Base-by-base conservation (phyloP, 2,329 filamentous ascomycete genomes). In the Phyllosticta ampelicida region DNA sequence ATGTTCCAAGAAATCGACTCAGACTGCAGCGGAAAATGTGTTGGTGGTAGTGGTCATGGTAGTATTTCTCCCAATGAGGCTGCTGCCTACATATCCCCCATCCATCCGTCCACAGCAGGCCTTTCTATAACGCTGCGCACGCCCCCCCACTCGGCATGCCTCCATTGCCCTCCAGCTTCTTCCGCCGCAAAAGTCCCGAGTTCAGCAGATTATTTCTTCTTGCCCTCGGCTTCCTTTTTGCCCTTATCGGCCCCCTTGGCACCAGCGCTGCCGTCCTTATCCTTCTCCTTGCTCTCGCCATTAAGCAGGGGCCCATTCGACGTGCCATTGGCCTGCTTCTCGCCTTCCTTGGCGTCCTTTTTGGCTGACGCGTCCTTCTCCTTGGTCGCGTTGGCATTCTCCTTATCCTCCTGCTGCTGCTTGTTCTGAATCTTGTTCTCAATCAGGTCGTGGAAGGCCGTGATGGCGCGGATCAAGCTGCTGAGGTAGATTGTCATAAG, bases 341-440 rank as follows among this genome's bases (percentile, higher is more conserved):
- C 87, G 54, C 79, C 80, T 51, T 86, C 85, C 69, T 90, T 84
- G 66, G 76, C 74, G 59, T 75, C 74, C 63, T 79, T 44, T 65
- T 77, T 85, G 68, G 87, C 87, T 53, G 79, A 80, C 51, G 86
- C 85, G 69, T 90, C 84, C 66, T 77, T 74, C 59, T 75, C 74
- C 63, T 79, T 51, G 2, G 26, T 26, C 16, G 36, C 48, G 20
- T 21, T 50, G 10, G 30, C 54, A 20, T 60, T 60, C 66, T 97
- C 92, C 76, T 92, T 92, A 69, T 99, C 94, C 70, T 97, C 94
- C 69, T 95, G 88, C 73, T 95, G 89, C 75, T 97, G 91, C 72
- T 92, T 84, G 77, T 99, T 99, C 78, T 97, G 92, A 65, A 97
- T 96, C 82, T 99, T 99, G 80, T 99, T 99, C 79, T 99, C 94